Base-by-base conservation (phyloP, 1,284 basidiomycete species). In the Lentinus polychrous region DNA sequence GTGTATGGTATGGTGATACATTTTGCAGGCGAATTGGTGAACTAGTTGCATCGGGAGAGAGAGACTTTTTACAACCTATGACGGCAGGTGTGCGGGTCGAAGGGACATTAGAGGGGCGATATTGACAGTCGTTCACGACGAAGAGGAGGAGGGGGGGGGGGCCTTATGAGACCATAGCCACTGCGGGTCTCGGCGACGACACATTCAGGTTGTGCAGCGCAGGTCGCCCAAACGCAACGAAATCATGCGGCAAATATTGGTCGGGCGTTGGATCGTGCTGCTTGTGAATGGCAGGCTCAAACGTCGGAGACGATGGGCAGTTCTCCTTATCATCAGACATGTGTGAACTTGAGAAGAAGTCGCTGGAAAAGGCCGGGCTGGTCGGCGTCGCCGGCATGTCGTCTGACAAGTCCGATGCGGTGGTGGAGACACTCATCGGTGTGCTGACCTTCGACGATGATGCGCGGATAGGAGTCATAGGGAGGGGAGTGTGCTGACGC, bases 381-480 rank as follows among this genome's bases (percentile, higher is more conserved):
- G 80, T 79, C 2, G 88, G 87, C 11, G 88, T 91, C 54, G 79
- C 69, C 18, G 87, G 87, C 76, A 88, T 86, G 59, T 89, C 86
- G 54, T 89, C 86, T 27, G 86, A 89, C 52, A 76, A 59, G 60
- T 89, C 86, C 18, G 86, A 90, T 32, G 76, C 72, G 27, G 79
- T 78, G 5, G 83, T 86, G 24, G 82, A 77, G 34, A 78, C 76
- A 61, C 85, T 87, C 72, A 75, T 80, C 3, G 86, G 86, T 10
- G 86, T 87, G 62, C 75, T 80, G 52, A 78, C 65, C 44, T 81
- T 85, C 18, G 73, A 63, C 2, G 76, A 71, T 44, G 66, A 56
- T 10, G 77, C 64, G 39, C 83, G 82, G 56, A 76, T 78, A 1
- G 87, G 88, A 15, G 87, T 90, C 54, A 80, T 75, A 35, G 88